These are phyloP conservation scores for Agaricus sinodeliciosus DNA, from an alignment of 768 basidiomycete species.

Conservation along the genomic window DNA sequence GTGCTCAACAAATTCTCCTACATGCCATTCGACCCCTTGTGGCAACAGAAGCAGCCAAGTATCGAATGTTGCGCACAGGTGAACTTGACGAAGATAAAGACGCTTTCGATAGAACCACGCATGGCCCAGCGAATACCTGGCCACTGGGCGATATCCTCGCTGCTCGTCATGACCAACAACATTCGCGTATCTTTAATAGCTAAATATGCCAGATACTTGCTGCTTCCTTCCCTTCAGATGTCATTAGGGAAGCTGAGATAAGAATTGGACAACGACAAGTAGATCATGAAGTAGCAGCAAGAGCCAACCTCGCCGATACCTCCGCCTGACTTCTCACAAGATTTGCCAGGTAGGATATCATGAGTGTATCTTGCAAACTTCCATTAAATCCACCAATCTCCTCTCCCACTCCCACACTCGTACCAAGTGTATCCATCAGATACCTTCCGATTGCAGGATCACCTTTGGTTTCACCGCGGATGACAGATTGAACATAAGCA, in stretches of 20 bases:
- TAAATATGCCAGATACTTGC: slow-evolving; percentile 18
- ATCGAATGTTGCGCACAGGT: slow-evolving; percentile 44
- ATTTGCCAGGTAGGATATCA: slow-evolving; percentile 93
- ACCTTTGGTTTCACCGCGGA: slow-evolving; percentile 70
- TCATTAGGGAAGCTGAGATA: background rate
- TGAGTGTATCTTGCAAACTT: slow-evolving; percentile 82
- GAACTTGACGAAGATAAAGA: slow-evolving; percentile 14
- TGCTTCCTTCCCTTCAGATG: background rate
- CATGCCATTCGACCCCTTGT: slow-evolving; percentile 68
- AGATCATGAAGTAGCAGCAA: slow-evolving; percentile 48
- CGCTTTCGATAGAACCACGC: slow-evolving; percentile 31
- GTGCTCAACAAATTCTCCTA: slow-evolving; percentile 80
- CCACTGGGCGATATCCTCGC: slow-evolving; percentile 91
- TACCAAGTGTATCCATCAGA: slow-evolving; percentile 79
- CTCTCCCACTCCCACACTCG: slow-evolving; percentile 69
- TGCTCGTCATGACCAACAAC: slow-evolving; percentile 87
- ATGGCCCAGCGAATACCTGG: slow-evolving; percentile 87
- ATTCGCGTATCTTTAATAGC: slow-evolving; percentile 96
- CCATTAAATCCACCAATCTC: slow-evolving; percentile 56
- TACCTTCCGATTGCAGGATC: slow-evolving; percentile 87
- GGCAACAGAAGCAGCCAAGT: slow-evolving; percentile 40
- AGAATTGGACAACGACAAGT: too few species aligned
- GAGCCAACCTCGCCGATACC: slow-evolving; percentile 79
- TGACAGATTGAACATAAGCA: slow-evolving; percentile 74
- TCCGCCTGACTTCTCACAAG: slow-evolving; percentile 92